These are phyloP conservation scores for Dictyostelium firmibasis DNA, from an alignment of 78 protist genomes.

Conservation along the genomic window DNA sequence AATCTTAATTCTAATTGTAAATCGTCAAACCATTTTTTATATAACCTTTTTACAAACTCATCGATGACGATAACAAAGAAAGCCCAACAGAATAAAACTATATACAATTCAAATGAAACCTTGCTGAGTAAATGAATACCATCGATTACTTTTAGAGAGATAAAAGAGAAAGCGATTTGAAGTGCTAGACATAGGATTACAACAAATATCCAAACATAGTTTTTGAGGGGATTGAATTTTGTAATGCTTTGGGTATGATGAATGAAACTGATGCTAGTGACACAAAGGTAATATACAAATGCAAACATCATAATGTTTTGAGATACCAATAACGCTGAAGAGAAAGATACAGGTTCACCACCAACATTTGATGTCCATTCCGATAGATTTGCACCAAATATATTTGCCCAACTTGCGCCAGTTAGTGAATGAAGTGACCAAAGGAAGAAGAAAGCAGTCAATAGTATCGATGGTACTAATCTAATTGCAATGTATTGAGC, in stretches of 20 bases:
- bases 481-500: constrained; percentile 69
- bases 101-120: constrained; percentile 34
- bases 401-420: constrained; percentile 63
- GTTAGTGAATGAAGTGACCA: constrained; percentile 70
- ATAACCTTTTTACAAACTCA: constrained; percentile 54
- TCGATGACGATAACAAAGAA: constrained; percentile 40
- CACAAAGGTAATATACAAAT: constrained; percentile 60
- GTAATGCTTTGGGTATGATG: constrained; percentile 60
- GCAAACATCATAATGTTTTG: constrained; percentile 81
- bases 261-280: constrained; percentile 64
- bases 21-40: constrained; percentile 75
- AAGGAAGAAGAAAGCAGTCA: constrained; percentile 35
- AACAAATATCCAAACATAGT: constrained; percentile 1
- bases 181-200: constrained; percentile 6
- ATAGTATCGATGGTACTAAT: constrained; percentile 35
- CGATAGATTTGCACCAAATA: constrained; percentile 64
- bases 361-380: background rate
- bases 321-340: constrained; percentile 46
- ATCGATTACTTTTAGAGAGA: constrained; percentile 40
- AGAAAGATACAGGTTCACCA: background rate
- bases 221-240: constrained; percentile 35
- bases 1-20: constrained; percentile 66
- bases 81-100: constrained; percentile 75
- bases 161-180: constrained; percentile 50
- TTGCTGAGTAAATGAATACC: constrained; percentile 36